These are phyloP conservation scores for Beauveria medogensis DNA, from an alignment of 2,329 filamentous ascomycete species.

Conservation along the genomic window DNA sequence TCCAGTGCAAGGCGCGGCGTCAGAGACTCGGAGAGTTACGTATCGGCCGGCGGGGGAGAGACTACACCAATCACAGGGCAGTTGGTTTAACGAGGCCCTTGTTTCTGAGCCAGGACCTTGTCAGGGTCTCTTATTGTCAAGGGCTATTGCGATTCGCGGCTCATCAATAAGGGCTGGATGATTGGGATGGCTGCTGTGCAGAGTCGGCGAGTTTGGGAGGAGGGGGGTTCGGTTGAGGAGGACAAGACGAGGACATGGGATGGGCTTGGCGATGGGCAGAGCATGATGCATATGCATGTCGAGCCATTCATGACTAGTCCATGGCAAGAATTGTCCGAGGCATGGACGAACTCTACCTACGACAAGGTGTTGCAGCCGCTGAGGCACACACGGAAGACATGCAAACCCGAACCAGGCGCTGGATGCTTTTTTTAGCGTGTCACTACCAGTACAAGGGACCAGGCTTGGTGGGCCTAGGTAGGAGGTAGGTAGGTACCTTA, in stretches of 20 bases:
- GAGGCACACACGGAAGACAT: neutral
- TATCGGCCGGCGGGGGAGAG: neutral
- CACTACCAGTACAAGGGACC: neutral
- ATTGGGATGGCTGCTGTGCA: neutral
- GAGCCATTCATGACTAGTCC: neutral
- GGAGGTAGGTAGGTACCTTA: neutral
- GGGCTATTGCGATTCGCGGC: neutral
- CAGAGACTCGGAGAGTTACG: neutral
- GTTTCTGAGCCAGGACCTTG: no score
- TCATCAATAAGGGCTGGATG: neutral
- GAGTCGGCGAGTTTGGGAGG: neutral
- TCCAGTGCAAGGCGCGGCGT: neutral
- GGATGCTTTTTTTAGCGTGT: neutral
- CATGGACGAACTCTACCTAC: neutral
- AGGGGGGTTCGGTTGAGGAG: neutral
- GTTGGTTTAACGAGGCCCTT: no score
- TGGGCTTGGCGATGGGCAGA: neutral
- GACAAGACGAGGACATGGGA: neutral
- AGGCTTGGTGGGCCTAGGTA: neutral
- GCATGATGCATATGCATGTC: neutral
- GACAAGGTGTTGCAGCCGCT: neutral
- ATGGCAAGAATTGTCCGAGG: neutral
- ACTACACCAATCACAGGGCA: no score
- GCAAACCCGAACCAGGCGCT: neutral
- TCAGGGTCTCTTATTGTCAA: no score